phyloP scores from a whole-genome alignment of 139 green algal genomes.

The Chlorella ohadii region DNA sequence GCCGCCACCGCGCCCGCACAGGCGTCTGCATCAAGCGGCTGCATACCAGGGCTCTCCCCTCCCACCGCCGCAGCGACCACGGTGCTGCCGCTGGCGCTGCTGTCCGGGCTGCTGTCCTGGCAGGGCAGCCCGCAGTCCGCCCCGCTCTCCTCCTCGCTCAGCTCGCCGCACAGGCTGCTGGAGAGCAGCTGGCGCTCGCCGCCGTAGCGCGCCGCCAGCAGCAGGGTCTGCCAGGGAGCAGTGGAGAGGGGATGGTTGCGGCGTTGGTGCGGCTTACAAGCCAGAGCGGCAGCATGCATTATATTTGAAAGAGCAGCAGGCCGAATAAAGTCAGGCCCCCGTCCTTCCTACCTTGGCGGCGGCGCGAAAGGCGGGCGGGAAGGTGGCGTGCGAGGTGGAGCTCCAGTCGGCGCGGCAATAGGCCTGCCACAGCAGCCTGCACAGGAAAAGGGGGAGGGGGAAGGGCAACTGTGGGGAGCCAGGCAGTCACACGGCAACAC shows the following conservation, averaged over 20 bases:
- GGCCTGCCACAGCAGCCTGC: constrained; percentile 16
- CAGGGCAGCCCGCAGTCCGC: not conserved
- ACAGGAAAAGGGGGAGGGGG: not conserved
- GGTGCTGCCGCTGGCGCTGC: not conserved
- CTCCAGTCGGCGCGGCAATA: constrained; percentile 10
- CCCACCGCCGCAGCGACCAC: not conserved
- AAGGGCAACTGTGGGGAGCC: no score
- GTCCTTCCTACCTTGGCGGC: not conserved
- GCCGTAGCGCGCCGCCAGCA: constrained; percentile 12
- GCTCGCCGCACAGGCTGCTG: not conserved
- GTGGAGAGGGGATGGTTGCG: no score
- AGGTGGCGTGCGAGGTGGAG: not conserved
- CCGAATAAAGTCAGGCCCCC: no score
- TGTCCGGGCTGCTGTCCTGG: not conserved
- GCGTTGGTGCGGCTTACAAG: no score
- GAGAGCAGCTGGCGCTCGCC: not conserved
- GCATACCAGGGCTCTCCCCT: no score
- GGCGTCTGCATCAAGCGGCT: no score
- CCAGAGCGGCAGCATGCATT: no score
- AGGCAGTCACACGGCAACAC: no score
- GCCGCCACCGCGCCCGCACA: not conserved
- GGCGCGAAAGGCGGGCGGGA: constrained; percentile 4
- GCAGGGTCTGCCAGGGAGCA: not conserved
- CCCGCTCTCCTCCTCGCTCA: not conserved
- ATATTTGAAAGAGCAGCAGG: no score